phyloP scores from a whole-genome alignment of 2,329 filamentous ascomycete genomes.

The Colletotrichum truncatum region DNA sequence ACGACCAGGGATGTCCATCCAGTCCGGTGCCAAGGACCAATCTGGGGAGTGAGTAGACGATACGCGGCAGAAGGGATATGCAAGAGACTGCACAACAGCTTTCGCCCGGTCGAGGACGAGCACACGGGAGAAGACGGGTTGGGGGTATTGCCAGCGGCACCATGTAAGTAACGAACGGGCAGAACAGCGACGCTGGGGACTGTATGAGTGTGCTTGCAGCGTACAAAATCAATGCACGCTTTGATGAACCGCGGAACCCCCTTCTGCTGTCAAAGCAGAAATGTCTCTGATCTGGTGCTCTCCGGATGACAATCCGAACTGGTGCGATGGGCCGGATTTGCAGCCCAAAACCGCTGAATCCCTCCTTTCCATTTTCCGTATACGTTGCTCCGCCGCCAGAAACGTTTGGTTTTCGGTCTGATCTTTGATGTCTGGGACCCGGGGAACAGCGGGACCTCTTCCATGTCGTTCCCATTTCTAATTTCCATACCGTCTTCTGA shows the following conservation, averaged over 20 bases:
- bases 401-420: conserved; percentile 24
- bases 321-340: conserved; percentile 1
- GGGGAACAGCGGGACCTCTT: conserved; percentile 23
- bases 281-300: neutral
- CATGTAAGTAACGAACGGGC: neutral
- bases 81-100: neutral
- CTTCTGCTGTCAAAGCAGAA: conserved; percentile 25
- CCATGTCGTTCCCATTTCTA: neutral
- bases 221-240: conserved; percentile 17
- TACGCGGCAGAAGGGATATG: neutral
- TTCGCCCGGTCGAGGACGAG: neutral
- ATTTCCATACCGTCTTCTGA: neutral
- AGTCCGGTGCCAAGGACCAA: neutral
- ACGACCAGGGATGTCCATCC: conserved; percentile 1
- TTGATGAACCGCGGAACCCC: conserved; percentile 18
- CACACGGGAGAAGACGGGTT: neutral
- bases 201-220: conserved; percentile 7
- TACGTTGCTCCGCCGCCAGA: conserved; percentile 3
- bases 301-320: conserved; percentile 30
- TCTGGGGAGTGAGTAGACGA: neutral
- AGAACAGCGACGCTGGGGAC: neutral
- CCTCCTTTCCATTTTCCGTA: neutral
- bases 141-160: neutral
- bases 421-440: conserved; percentile 11
- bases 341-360: neutral